phyloP scores from a whole-genome alignment of 2,329 filamentous ascomycete genomes.

The Boeremia lycopersici region DNA sequence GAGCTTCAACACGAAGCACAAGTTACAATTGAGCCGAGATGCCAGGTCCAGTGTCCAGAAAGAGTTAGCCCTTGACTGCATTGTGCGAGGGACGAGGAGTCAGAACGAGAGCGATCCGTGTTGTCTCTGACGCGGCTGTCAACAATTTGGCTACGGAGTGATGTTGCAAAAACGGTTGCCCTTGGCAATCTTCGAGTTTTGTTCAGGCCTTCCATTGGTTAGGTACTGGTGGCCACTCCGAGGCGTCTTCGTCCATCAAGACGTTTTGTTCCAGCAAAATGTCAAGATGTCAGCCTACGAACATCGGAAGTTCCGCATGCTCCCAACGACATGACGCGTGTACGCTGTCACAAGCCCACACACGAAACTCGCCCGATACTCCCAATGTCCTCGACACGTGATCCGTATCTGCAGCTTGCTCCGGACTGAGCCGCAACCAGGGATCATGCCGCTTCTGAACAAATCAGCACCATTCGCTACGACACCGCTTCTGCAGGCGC shows the following conservation, averaged over 20 bases:
- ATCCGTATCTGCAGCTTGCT: slow-evolving; percentile 23
- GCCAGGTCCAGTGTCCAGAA: slow-evolving; percentile 2
- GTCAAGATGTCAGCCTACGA: not conserved
- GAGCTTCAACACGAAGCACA: slow-evolving; percentile 2
- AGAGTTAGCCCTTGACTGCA: slow-evolving; percentile 10
- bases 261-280: not conserved
- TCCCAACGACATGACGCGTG: not conserved
- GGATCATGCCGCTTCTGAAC: slow-evolving; percentile 13
- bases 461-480: slow-evolving; percentile 38
- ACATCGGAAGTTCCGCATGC: not conserved
- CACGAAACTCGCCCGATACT: slow-evolving; percentile 14
- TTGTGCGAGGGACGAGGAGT: slow-evolving; percentile 11
- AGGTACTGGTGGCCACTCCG: not conserved
- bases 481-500: slow-evolving; percentile 22
- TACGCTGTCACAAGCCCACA: not conserved
- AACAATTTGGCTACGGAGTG: slow-evolving; percentile 16
- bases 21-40: not conserved
- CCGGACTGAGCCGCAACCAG: slow-evolving; percentile 29
- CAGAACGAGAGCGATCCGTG: slow-evolving; percentile 15
- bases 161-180: slow-evolving; percentile 8
- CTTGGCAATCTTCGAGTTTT: slow-evolving; percentile 12
- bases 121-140: slow-evolving; percentile 12
- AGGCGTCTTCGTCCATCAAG: not conserved
- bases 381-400: slow-evolving; percentile 20
- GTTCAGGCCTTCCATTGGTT: slow-evolving; percentile 9